Percentiles rank a stretch among this genome's conserved stretches.
phyloP scores from a whole-genome alignment of 352 stramenopile genomes.

The Pythium vanterpoolii region DNA sequence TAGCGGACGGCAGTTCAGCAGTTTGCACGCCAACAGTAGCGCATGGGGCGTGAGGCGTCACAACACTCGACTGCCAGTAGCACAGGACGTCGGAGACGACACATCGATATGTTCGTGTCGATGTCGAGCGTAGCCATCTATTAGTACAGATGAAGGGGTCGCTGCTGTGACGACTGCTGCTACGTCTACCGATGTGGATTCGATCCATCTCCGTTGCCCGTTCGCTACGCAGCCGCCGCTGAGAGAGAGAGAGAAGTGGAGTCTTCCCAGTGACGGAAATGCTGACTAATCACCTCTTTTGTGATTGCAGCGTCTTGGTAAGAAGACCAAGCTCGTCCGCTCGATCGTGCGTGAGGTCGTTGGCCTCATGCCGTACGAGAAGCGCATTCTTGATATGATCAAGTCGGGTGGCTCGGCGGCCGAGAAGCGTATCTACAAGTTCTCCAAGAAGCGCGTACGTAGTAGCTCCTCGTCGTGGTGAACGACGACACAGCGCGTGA shows the following conservation, averaged over 20 bases:
- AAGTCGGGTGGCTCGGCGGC: constrained; percentile 96
- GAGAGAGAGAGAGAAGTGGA: background rate
- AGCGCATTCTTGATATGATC: constrained; percentile 99
- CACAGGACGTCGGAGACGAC: too few species aligned
- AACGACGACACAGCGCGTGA: too few species aligned
- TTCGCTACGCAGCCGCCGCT: background rate
- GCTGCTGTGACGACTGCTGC: too few species aligned
- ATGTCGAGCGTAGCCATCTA: too few species aligned
- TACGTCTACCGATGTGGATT: too few species aligned
- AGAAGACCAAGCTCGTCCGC: constrained; percentile 95
- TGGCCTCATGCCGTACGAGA: constrained; percentile 98
- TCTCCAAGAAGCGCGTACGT: constrained; percentile 95
- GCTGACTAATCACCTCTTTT: background rate
- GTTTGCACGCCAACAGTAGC: background rate
- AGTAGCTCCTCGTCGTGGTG: background rate
- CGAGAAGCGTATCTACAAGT: constrained; percentile 99
- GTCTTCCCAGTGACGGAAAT: constrained; percentile 5
- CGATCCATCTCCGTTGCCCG: too few species aligned
- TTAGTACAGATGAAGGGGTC: too few species aligned
- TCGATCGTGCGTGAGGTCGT: constrained; percentile 97
- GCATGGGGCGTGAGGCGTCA: too few species aligned
- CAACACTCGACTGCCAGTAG: too few species aligned
- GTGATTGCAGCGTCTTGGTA: constrained; percentile 68
- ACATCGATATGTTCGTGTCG: too few species aligned
- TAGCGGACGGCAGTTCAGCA: background rate